These are phyloP conservation scores for Sechiopsis laciniata DNA, from an alignment of 306 rosid species.

Conservation along the genomic window DNA sequence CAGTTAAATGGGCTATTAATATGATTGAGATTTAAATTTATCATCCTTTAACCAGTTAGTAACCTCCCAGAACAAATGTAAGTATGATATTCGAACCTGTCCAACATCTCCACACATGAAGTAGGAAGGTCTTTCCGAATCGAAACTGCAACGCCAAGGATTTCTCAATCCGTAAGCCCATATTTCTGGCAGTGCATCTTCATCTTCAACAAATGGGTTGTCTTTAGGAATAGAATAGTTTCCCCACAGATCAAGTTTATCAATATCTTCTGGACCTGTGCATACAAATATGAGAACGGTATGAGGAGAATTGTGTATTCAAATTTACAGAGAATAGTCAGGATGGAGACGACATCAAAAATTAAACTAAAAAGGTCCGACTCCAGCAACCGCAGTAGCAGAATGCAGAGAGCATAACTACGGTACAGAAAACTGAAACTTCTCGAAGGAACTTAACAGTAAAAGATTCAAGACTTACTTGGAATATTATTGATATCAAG, in stretches of 20 bases:
- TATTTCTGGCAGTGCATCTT: conserved; percentile 62
- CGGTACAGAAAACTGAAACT: not conserved
- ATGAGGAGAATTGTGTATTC: not conserved
- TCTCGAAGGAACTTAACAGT: not conserved
- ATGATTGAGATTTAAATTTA: not conserved
- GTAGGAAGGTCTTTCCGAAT: conserved; percentile 74
- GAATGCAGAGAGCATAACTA: not conserved
- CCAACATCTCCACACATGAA: conserved; percentile 84
- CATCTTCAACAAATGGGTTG: conserved; percentile 67
- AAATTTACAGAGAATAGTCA: not conserved
- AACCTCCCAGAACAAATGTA: too few relatives aligned
- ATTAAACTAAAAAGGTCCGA: not conserved
- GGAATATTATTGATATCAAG: conserved; percentile 69
- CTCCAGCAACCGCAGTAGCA: not conserved
- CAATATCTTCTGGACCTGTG: conserved; percentile 57
- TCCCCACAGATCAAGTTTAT: conserved; percentile 75
- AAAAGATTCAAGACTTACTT: conserved; percentile 39
- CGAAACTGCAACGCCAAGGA: conserved; percentile 99
- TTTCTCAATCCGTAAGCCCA: conserved; percentile 87
- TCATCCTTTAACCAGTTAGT: not conserved
- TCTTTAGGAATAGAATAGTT: conserved; percentile 82
- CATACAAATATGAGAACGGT: conserved; percentile 16
- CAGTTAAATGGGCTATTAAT: not conserved
- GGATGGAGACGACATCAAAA: not conserved
- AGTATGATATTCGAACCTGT: conserved; percentile 44